Base-by-base conservation (phyloP, 2,329 filamentous ascomycete species). In the Alternaria brassicicola region DNA sequence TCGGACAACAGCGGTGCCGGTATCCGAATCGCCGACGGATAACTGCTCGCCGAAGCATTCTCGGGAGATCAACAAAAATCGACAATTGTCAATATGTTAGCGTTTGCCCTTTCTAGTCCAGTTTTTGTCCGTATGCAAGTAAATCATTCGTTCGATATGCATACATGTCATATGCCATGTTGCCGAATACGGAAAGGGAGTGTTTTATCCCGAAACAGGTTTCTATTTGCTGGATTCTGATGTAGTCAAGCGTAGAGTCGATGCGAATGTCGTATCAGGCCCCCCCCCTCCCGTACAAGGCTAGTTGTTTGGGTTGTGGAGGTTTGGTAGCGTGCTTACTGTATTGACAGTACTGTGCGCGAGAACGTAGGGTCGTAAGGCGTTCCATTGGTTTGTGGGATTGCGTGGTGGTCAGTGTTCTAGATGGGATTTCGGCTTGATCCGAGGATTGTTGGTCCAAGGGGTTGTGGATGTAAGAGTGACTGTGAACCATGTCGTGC, bases 21-120 rank as follows among this genome's bases (percentile, higher is more conserved):
- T 23, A 56, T 23, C 54, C 54, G 47, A 33, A 43, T 10, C 6
- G 9, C 7, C 25, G 35, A 51, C 36, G 25, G 21, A 36, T 47
- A 54, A 35, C 36, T 25, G 31, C 15, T 7, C 19, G 23, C 57
- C 60, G 49, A 65, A 46, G 39, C 36, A 47, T 45, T 38, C n/a
- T 65, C 62, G 62, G 62, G 62, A 63, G 54, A 65, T 65, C 55
- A 60, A 63, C 54, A 31, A n/a, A 54, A n/a, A 54, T 60, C 50
- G 46, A 21, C 23, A 38, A 31, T 41, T 21, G 36, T 26, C 15
- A 30, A 15, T 17, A 33, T 48, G 21, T 55, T 55, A 28, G 52
- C 19, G 19, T 31, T 31, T 17, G 17, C 19, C 19, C 19, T 39
- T 39, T 47, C 30, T 7, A 38, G 35, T 21, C 8, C 35, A 21